Evolutionary conservation across 1,139 yeast genomes (phyloP), one percentile per base, ranked within the genome.

Genomic region (Yamadazyma membranifaciens): DNA sequence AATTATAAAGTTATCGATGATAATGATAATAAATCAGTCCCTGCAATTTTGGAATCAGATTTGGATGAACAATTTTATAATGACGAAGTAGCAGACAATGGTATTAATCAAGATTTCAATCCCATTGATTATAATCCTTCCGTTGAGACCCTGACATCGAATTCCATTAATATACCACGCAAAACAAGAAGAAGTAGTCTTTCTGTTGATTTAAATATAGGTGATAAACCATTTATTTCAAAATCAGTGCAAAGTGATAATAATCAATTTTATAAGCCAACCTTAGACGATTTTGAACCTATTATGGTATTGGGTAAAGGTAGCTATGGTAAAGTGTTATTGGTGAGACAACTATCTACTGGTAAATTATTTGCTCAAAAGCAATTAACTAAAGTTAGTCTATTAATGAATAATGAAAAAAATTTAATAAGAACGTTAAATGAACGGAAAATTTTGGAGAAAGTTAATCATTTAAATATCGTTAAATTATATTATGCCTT

Each of bases 401-500:
- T 62, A 44, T 60, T 65, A 41, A 67, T 65, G 44, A 69, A 71
- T 49, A 57, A 63, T 44, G 70, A 68, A 45, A 61, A 67, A 28
- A 71, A 71, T 48, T 66, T 67, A 42, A 57, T 56, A 27, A 49
- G 74, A 33, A 72, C 78, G 3, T 50, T 72, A 31, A 71, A 69
- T 47, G 78, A 72, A 45, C 60, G 67, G 47, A 66, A 63, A 39
- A 71, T 72, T 31, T 56, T 72, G 46, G 72, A 68, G 45, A 59
- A 59, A 56, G 75, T 72, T 20, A 63, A 83, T 46, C 98, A 91
- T 59, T 94, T 89, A 4, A 88, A 87, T 54, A 88, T 91, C 46
- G 98, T 91, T 26, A 87, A 85, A 60, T 69, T 91, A 33, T 89
- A 80, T 57, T 91, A 88, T 58, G 95, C 98, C 1, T 80, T 91